Conservation (phyloP, 768 basidiomycete species). For the Albatrellus ellisii region DNA sequence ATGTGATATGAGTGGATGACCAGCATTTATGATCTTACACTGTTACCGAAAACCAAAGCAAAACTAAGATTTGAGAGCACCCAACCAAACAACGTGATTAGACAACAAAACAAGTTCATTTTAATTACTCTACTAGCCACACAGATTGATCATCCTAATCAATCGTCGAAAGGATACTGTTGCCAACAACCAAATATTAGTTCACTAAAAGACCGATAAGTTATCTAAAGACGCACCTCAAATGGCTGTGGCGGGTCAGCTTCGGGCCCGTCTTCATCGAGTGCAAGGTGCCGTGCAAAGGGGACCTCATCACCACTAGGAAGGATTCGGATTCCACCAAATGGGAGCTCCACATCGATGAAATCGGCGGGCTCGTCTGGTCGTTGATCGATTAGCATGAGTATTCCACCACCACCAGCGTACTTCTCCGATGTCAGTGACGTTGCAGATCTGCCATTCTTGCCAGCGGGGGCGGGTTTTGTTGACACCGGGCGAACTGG, state of each 20-base stretch:
- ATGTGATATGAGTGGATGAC: too few relatives aligned
- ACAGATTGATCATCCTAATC: constrained; percentile 2
- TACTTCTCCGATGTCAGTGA: constrained; percentile 39
- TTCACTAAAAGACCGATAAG: constrained; percentile 3
- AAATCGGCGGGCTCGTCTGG: constrained; percentile 64
- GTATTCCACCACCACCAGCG: constrained; percentile 76
- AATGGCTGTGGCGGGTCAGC: constrained; percentile 69
- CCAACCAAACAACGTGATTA: too few relatives aligned
- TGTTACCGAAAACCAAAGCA: too few relatives aligned
- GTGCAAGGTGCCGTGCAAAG: constrained; percentile 13
- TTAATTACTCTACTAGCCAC: neutral
- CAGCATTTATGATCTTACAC: too few relatives aligned
- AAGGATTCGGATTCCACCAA: too few relatives aligned
- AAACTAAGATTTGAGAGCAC: too few relatives aligned
- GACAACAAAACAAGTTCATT: constrained; percentile 1
- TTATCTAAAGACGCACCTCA: constrained; percentile 43
- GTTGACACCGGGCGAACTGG: constrained; percentile 76
- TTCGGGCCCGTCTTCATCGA: constrained; percentile 62
- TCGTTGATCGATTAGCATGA: constrained; percentile 66
- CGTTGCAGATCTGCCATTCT: constrained; percentile 12
- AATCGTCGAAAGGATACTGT: constrained; percentile 69
- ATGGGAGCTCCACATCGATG: too few relatives aligned
- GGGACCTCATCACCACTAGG: constrained; percentile 28
- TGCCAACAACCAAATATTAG: constrained; percentile 14
- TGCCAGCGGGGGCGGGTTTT: constrained; percentile 9